Evolutionary conservation across 164 flowering plant genomes (phyloP).

Genomic region (Chimonanthus praecox): DNA sequence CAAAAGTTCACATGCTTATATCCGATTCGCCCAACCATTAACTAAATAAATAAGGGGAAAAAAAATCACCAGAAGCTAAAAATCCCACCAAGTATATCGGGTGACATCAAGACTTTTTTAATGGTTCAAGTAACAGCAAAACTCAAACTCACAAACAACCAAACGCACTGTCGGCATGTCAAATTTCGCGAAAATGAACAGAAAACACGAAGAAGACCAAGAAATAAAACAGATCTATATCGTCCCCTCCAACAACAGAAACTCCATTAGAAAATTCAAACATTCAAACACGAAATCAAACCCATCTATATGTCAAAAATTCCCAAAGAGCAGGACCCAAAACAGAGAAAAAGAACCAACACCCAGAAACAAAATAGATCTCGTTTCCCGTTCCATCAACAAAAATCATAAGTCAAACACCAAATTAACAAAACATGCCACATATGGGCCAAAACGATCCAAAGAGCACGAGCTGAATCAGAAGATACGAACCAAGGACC

Average conservation of each 20-base stretch:
- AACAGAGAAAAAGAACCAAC: not conserved
- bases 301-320: not conserved
- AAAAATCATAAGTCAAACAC: not conserved
- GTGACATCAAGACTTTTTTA: not conserved
- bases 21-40: not conserved
- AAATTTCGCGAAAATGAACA: not conserved
- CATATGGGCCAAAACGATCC: not conserved
- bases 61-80: not conserved
- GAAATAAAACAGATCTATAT: not conserved
- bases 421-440: not conserved
- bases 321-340: not conserved
- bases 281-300: not conserved
- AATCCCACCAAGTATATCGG: not conserved
- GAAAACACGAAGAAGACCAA: not conserved
- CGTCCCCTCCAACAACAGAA: too few relatives aligned
- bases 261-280: too few relatives aligned
- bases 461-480: not conserved
- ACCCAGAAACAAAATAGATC: not conserved
- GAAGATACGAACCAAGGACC: not conserved
- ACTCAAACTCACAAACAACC: not conserved
- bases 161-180: not conserved
- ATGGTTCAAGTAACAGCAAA: not conserved
- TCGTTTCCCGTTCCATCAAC: not conserved
- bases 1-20: conserved; percentile 1
- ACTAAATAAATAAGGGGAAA: too few relatives aligned